These are phyloP conservation scores for Naegleria gruberi DNA, from an alignment of 208 protist genomes.

Conservation along the genomic window DNA sequence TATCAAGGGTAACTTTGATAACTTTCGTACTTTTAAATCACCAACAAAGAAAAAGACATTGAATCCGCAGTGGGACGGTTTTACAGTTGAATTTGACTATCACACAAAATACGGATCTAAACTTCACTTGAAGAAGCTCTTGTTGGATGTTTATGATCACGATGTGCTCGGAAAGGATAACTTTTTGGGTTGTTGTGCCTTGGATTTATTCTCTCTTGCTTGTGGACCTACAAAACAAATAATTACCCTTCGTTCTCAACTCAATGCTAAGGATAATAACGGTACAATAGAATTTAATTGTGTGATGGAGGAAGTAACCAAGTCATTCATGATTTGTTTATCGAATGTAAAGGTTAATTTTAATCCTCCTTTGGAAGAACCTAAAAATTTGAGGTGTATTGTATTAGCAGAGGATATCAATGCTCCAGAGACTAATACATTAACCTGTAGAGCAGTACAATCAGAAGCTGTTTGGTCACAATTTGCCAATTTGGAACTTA, in stretches of 20 bases:
- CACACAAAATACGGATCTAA: constrained; percentile 7
- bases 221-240: neutral
- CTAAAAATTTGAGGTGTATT: neutral
- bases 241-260: neutral
- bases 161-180: constrained; percentile 14
- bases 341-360: neutral
- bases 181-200: neutral
- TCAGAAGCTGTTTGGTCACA: neutral
- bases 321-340: neutral
- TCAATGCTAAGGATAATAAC: neutral
- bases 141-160: neutral
- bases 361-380: neutral
- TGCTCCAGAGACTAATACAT: neutral
- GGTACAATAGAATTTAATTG: neutral
- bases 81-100: constrained; percentile 6
- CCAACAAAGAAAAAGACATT: neutral
- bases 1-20: constrained; percentile 13
- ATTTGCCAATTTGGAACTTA: neutral
- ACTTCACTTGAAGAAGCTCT: constrained; percentile 4
- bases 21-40: constrained; percentile 11
- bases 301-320: neutral
- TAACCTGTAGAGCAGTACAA: neutral
- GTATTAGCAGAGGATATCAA: neutral
- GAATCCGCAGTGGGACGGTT: neutral
- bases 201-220: constrained; percentile 12